Evolutionary conservation across 1,139 yeast genomes (phyloP), one percentile per base, ranked within the genome.

Genomic region (Zhuliangozyma blackwelliae): DNA sequence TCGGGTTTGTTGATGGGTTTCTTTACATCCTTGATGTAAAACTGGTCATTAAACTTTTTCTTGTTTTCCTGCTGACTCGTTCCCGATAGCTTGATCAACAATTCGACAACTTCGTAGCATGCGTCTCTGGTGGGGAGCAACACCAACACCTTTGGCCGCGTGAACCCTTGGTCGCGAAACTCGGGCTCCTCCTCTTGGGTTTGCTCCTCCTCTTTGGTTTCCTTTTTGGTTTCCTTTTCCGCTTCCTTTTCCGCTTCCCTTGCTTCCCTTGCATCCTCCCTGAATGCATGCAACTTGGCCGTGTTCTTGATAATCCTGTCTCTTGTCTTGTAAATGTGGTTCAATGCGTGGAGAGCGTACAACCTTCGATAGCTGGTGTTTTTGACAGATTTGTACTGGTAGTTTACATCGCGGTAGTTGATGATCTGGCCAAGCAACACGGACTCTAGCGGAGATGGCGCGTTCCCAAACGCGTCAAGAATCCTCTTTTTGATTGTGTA

Each of bases 131-230:
- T 88, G 7, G 99, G 97, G 33, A 88, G 65, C 28, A 92, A 61
- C 5, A 92, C 78, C 39, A 92, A 65, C 2, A 84, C 90, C 53
- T 89, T 90, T 1, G 98, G 96, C 43, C 97, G 73, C 0, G 97
- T 90, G 54, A 89, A 94, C 11, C 98, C 97, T 59, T 92, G 98
- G 57, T 92, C 98, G 41, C 95, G 67, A 43, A 75, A 70, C 50
- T 88, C 96, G 5, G 61, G 61, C 40, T 72, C 79, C 10, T 63
- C 66, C n/a, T 62, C 55, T n/a, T n/a, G n/a, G n/a, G n/a, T n/a
- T n/a, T n/a, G n/a, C 57, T 57, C 22, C 22, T 21, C 22, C 22
- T 21, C 7, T 21, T 21, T 5, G 5, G 22, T 5, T 7, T 21
- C 22, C 22, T 7, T 5, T 21, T 21, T 21, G 5, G 22, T 5